Base-by-base conservation (phyloP, 2,329 filamentous ascomycete genomes). In the Neonectria neomacrospora region DNA sequence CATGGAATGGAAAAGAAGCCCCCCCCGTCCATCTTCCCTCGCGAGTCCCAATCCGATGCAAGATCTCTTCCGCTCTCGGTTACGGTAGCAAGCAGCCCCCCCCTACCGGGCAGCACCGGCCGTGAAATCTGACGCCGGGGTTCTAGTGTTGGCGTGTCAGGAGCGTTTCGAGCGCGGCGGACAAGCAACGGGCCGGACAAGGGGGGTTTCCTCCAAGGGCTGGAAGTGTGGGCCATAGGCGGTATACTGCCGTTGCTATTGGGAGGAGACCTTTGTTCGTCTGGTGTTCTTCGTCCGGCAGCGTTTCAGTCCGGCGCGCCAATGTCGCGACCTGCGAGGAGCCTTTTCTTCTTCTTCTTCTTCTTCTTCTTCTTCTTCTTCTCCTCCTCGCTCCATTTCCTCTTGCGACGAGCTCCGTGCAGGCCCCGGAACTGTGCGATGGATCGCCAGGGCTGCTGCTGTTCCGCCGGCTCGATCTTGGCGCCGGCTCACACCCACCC, bases 101-200 rank as follows among this genome's bases (percentile, higher is more conserved):
- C n/a, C n/a, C n/a, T n/a, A n/a, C n/a, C n/a, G 23, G 23, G 23
- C 6, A 6, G 3, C 23, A 6, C 23, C 6, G 23, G 23, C 23
- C 23, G 23, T 26, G 23, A 28, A 54, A 48, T 42, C 42, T 41
- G 51, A 47, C 22, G 50, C 45, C 22, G 39, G n/a, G 42, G 20
- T 32, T 39, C 34, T 48, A n/a, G 52, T 7, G 22, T 28, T 45
- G 28, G 60, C 16, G 60, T 62, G 28, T 62, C 60, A 62, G 37
- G 54, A 58, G 28, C 23, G 60, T 62, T 62, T 62, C 60, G 60
- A 22, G 34, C n/a, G 30, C 26, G 11, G 54, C 60, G 60, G 60
- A 57, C 42, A 20, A 50, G 26, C 37, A 12, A 22, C 47, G 47
- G 55, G 55, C 55, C 55, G 53, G 47, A 22, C 47, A 32, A 20